Evolutionary conservation across 139 green algal species (phyloP).

Genomic region (Eudorina sp.): DNA sequence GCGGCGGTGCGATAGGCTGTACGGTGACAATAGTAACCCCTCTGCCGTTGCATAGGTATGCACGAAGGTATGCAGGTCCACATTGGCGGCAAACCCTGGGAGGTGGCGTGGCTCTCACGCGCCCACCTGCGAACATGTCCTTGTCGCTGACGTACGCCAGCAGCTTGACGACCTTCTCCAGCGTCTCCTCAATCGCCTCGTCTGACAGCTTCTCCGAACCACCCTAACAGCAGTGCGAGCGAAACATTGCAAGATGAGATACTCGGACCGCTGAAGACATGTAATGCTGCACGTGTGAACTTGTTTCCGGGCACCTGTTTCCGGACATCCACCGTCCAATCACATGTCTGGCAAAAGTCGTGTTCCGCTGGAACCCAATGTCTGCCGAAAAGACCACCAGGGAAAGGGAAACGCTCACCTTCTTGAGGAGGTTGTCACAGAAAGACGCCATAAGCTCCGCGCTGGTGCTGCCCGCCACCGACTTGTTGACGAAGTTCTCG

Average conservation of each 20-base stretch:
- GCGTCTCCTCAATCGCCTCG: conserved; percentile 93
- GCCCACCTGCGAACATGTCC: conserved; percentile 50
- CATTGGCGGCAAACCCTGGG: neutral
- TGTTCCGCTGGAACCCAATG: no score
- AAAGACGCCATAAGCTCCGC: conserved; percentile 98
- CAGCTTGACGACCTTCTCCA: conserved; percentile 98
- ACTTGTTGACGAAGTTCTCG: conserved; percentile 99
- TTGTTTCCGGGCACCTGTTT: neutral
- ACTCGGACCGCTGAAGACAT: no score
- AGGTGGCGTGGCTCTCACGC: neutral
- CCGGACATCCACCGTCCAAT: no score
- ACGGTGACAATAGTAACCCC: no score
- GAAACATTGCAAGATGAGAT: no score
- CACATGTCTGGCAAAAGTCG: no score
- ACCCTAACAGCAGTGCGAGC: no score
- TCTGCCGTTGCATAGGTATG: no score
- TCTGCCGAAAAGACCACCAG: no score
- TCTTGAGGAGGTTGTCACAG: conserved; percentile 97
- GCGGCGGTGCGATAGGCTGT: no score
- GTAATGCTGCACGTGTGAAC: neutral
- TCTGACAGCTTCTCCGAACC: conserved; percentile 95
- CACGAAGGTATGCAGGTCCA: no score
- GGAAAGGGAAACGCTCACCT: no score
- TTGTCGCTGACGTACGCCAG: conserved; percentile 95
- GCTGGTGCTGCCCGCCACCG: conserved; percentile 83